phyloP scores from a whole-genome alignment of 176 grass and related monocot genomes.

The Oryza glaberrima region DNA sequence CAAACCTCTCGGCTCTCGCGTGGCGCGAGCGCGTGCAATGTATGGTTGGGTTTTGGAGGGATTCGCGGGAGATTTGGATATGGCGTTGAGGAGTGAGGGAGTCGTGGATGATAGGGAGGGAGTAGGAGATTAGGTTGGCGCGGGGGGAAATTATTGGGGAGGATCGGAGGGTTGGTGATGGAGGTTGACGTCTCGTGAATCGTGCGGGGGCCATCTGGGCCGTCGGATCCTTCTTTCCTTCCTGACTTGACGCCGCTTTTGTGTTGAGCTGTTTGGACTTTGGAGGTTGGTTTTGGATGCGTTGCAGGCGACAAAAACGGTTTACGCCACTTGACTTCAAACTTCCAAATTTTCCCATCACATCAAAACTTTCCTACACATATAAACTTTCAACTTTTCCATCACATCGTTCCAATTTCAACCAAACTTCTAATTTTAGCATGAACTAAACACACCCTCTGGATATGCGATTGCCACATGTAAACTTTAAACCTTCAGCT shows the following conservation, averaged over 20 bases:
- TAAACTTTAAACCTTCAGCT: too few species aligned
- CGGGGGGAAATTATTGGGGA: conserved; percentile 5
- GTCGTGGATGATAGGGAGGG: too few species aligned
- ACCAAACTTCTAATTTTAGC: too few species aligned
- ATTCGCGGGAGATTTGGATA: background rate
- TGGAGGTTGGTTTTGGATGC: background rate
- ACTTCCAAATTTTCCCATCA: too few species aligned
- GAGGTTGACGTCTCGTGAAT: conserved; percentile 13
- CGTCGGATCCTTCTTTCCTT: background rate
- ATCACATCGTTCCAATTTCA: too few species aligned
- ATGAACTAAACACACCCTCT: too few species aligned
- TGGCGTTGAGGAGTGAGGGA: background rate
- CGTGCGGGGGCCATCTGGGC: background rate
- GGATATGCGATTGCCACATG: too few species aligned
- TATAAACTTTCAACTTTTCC: too few species aligned
- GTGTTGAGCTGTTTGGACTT: background rate
- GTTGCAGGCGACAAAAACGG: background rate
- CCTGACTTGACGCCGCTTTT: background rate
- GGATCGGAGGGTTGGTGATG: conserved; percentile 29
- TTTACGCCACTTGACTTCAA: background rate
- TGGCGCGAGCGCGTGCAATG: background rate
- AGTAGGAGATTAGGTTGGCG: too few species aligned
- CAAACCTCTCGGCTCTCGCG: background rate
- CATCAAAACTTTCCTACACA: too few species aligned
- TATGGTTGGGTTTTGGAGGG: background rate